phyloP scores from a whole-genome alignment of 768 basidiomycete species.

The Tephrocybe sp. region DNA sequence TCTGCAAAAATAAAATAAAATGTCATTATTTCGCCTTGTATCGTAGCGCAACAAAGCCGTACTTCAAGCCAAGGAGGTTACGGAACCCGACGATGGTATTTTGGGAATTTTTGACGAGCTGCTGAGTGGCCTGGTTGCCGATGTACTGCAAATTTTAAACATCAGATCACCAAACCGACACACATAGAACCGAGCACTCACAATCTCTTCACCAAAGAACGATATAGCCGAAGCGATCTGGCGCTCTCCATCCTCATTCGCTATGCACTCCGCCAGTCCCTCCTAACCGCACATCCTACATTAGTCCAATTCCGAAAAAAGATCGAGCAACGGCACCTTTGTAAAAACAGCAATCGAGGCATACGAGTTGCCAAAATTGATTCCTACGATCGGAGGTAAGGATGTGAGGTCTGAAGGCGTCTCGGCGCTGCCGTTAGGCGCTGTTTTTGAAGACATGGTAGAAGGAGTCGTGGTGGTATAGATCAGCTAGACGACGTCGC shows the following conservation, averaged over 20 bases:
- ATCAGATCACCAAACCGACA: constrained; percentile 4
- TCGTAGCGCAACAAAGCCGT: constrained; percentile 20
- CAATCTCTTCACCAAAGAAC: constrained; percentile 89
- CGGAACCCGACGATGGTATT: constrained; percentile 97
- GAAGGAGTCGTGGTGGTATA: neutral
- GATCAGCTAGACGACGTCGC: no score
- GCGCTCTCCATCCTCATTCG: constrained; percentile 97
- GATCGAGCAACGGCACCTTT: constrained; percentile 78
- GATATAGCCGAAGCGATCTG: constrained; percentile 95
- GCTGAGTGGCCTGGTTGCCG: constrained; percentile 91
- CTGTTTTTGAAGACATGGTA: constrained; percentile 10
- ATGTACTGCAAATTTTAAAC: constrained; percentile 65
- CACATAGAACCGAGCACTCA: constrained; percentile 36
- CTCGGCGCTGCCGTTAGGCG: constrained; percentile 56
- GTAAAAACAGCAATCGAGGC: constrained; percentile 95
- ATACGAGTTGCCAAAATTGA: constrained; percentile 95
- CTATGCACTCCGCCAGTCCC: constrained; percentile 91
- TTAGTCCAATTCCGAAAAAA: neutral
- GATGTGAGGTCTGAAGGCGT: constrained; percentile 33
- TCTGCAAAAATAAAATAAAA: constrained; percentile 33
- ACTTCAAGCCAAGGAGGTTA: constrained; percentile 92
- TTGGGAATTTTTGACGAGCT: constrained; percentile 91
- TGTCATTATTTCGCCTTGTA: neutral
- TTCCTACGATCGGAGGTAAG: constrained; percentile 76
- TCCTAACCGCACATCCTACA: constrained; percentile 49